Base-by-base conservation (phyloP, 805 yeast genomes). In the Teunomyces tritomae region DNA sequence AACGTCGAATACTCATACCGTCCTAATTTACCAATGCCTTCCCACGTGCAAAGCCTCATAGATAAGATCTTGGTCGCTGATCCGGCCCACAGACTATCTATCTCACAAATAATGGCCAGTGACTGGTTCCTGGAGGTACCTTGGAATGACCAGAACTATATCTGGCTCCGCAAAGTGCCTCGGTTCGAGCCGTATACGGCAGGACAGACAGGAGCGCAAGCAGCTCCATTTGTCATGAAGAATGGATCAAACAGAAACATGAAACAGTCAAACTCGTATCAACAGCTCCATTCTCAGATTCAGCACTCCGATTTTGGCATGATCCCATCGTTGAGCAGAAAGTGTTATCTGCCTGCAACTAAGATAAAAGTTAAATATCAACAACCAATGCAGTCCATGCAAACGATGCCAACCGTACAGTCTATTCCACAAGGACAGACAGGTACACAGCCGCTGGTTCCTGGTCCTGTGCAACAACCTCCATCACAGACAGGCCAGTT, bases 1-100 rank as follows among this genome's bases (percentile, higher is more conserved):
- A 78, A 78, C 39, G 73, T 86, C 29, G 87, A 89, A 48, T 94
- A 85, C 62, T 67, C 78, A 14, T 89, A 65, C 49, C 58, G 55
- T 26, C 50, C 57, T 2, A 46, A 51, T 14, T 52, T 49, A n/a
- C 67, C 65, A 1, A 43, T 66, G 5, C 76, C 76, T 0, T 50
- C 35, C 0, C 62, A 58, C 34, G 73, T 70, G 9, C 50, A 52
- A 16, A 56, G 50, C 11, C 52, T 72, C 3, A 65, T 73, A 11
- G 76, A 71, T 33, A 49, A 47, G 10, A 55, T 68, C 2, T 59
- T 73, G 47, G 59, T 68, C 9, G 57, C 62, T 3, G 74, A 71
- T 20, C 71, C 74, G 0, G 36, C 49, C 16, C 45, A 57, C 16
- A 52, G 78, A 48, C 58, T 62, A 44, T 62, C 71, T 4, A 60